Conservation (phyloP, 2,329 filamentous ascomycete genomes). For the Harringtonia aguacate region DNA sequence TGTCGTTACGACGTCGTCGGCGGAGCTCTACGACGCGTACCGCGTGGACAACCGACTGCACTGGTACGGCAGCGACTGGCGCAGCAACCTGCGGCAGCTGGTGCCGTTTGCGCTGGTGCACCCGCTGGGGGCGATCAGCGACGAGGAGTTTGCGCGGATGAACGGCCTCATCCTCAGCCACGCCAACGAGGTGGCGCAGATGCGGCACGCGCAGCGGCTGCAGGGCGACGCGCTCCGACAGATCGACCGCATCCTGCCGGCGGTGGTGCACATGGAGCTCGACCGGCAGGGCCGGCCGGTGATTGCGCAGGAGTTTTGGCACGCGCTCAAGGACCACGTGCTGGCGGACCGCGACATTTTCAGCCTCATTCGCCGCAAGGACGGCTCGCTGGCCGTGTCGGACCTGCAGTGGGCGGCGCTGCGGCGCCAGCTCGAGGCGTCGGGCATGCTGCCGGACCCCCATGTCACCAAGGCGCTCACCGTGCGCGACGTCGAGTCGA, state of each 20-base stretch:
- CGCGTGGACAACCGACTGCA: slow-evolving; percentile 13
- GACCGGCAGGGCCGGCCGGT: slow-evolving; percentile 38
- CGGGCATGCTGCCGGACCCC: slow-evolving; percentile 13
- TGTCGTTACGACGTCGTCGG: slow-evolving; percentile 9
- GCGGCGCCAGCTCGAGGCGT: slow-evolving; percentile 25
- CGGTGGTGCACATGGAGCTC: slow-evolving; percentile 42
- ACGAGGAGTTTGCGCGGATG: slow-evolving; percentile 13
- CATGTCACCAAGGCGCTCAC: slow-evolving; percentile 17
- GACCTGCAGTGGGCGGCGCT: slow-evolving; percentile 37
- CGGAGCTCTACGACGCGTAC: slow-evolving; percentile 12
- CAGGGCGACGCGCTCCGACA: slow-evolving; percentile 28
- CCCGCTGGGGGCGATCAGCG: slow-evolving; percentile 13
- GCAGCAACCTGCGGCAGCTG: slow-evolving; percentile 13
- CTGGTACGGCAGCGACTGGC: slow-evolving; percentile 15
- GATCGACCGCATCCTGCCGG: slow-evolving; percentile 41
- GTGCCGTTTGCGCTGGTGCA: slow-evolving; percentile 13
- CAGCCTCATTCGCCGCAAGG: slow-evolving; percentile 28
- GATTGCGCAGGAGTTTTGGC: slow-evolving; percentile 54
- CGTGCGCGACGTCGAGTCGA: slow-evolving; percentile 15
- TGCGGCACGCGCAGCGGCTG: slow-evolving; percentile 20
- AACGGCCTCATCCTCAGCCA: slow-evolving; percentile 16
- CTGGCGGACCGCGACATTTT: slow-evolving; percentile 35
- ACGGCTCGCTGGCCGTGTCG: slow-evolving; percentile 28
- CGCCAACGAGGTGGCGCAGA: slow-evolving; percentile 14
- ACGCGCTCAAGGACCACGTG: slow-evolving; percentile 48